Base-by-base conservation (phyloP, 768 basidiomycete genomes). In the Gloeostereum incarnatum region DNA sequence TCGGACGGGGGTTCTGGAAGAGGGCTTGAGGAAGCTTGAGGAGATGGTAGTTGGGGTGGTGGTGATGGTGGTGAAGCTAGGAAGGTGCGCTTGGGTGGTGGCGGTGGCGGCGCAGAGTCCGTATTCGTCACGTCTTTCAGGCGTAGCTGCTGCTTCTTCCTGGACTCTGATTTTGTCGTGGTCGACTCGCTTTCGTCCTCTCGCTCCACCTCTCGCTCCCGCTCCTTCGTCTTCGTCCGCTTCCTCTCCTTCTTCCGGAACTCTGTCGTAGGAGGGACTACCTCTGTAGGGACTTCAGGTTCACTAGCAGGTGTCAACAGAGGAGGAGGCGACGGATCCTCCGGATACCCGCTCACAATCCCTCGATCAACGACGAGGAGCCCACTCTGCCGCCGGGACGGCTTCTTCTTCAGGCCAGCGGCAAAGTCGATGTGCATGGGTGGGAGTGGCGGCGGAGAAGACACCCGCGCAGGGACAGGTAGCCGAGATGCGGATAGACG, bases 261-360 rank as follows among this genome's bases (percentile, higher is more conserved):
- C 39, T 32, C 31, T 37, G 38, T 19, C 35, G n/a, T n/a, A 30
- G 38, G 11, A 31, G 23, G 49, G n/a, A 27, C 43, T 18, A 31
- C 45, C 31, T 25, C 26, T 7, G 49, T 55, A 18, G 47, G 51
- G 34, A 60, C 56, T 8, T 21, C 47, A 51, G n/a, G n/a, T n/a
- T n/a, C n/a, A n/a, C n/a, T n/a, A n/a, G n/a, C n/a, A n/a, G n/a
- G n/a, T n/a, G n/a, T n/a, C n/a, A n/a, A n/a, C n/a, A n/a, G n/a
- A n/a, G n/a, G n/a, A n/a, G n/a, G n/a, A n/a, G n/a, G n/a, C n/a
- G n/a, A n/a, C n/a, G n/a, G n/a, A 45, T 79, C 79, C 39, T 73
- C 78, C 25, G 78, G 74, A 41, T 73, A 74, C 4, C 71, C 75
- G 7, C 73, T 50, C 0, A 67, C 76, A 9, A 75, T 75, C 40